Base-by-base conservation (phyloP, 495 filamentous ascomycete genomes). In the Hypoxylon trugodes region DNA sequence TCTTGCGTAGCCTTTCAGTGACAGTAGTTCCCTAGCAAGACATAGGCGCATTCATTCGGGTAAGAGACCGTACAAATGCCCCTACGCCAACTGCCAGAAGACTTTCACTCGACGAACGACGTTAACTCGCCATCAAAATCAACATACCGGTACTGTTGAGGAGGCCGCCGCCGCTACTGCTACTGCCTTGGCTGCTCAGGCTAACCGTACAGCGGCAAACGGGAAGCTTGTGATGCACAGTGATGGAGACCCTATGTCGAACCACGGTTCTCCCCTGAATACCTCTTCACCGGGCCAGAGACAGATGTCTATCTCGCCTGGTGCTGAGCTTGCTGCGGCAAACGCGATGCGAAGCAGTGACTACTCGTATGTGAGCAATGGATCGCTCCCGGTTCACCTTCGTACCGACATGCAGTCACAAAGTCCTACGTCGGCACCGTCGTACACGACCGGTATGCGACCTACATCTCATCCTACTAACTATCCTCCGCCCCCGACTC, bases 71-170 rank as follows among this genome's bases (percentile, higher is more conserved):
- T 98, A 98, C 79, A 96, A 97, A 72, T 98, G 95, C 74, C 94
- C 94, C 1, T 98, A 94, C 69, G 93, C 91, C 10, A 93, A 98
- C 69, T 98, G 95, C 75, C 93, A 97, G 72, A 98, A 98, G 83
- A 98, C 96, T 0, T 98, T 98, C 73, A 98, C 95, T 2, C 87
- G 95, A 28, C 87, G 93, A 32, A 98, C 95, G 2, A 98, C 95
- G 0, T 77, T 98, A 59, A 98, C 96, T 6, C 87, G 95, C 25
- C 95, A 98, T 73, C 92, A 97, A 76, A 96, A 96, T 57, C 91
- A 96, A 54, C 95, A 98, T 69, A 95, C 91, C 24, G 95, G 93
- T 4, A 98, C 93, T 0, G 88, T 98, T 15, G 95, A 97, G 70
- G 95, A 98, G 72, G 90, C 95, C 6, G 92, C 91, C 4, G 89